Conservation (phyloP, 352 stramenopile species). For the Phytophthora cactorum region DNA sequence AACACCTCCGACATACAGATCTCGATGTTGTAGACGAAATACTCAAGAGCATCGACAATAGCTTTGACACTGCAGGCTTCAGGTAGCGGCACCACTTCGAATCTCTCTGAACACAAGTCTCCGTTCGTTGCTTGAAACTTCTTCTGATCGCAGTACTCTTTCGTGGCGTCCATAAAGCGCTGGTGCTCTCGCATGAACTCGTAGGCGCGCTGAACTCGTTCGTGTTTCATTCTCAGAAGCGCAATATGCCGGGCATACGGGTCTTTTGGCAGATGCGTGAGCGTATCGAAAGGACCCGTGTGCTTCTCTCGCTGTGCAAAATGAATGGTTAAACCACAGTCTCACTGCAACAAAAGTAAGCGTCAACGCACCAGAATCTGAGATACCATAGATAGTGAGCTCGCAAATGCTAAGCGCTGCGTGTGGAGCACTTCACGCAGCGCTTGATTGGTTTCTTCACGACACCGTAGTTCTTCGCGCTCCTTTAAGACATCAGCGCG, state of each 20-base stretch:
- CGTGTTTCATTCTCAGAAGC: conserved; percentile 33
- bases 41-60: conserved; percentile 48
- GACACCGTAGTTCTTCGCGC: conserved; percentile 18
- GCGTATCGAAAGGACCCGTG: conserved; percentile 29
- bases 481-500: conserved; percentile 13
- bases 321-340: background rate
- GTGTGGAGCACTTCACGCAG: conserved; percentile 26
- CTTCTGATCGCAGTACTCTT: conserved; percentile 44
- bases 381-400: conserved; percentile 30
- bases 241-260: conserved; percentile 7
- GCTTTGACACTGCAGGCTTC: conserved; percentile 28
- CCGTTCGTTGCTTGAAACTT: conserved; percentile 42
- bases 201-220: conserved; percentile 31
- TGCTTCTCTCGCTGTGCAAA: conserved; percentile 28
- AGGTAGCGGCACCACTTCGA: conserved; percentile 52
- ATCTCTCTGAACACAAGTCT: conserved; percentile 42
- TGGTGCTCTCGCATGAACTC: conserved; percentile 34
- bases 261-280: conserved; percentile 24
- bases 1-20: conserved; percentile 51
- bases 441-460: conserved; percentile 18
- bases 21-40: conserved; percentile 57
- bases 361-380: conserved; percentile 20
- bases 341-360: background rate
- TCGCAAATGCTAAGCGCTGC: conserved; percentile 32
- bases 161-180: conserved; percentile 32